Evolutionary conservation across 148 eudicot genomes (phyloP).

Genomic region (Cornus controversa): DNA sequence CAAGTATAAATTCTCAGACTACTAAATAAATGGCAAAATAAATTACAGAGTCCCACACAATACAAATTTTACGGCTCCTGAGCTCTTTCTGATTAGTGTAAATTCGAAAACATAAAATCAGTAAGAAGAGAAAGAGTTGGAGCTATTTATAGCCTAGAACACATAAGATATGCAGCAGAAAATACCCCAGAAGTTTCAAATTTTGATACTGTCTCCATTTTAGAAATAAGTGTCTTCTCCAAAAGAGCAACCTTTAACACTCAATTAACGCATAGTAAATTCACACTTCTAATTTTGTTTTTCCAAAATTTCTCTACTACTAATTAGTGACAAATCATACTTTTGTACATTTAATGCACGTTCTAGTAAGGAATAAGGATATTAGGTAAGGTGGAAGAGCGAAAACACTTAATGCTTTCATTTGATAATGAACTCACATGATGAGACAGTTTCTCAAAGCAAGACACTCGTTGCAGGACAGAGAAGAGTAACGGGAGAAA

Average conservation of each 20-base stretch:
- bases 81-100: background rate
- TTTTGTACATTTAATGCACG: no score
- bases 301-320: background rate
- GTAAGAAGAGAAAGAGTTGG: background rate
- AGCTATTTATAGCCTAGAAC: background rate
- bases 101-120: background rate
- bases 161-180: no score
- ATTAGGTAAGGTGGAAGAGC: no score
- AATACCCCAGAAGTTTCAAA: background rate
- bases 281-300: background rate
- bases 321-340: background rate
- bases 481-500: background rate
- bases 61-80: background rate
- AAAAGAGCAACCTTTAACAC: background rate
- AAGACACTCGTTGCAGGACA: no score
- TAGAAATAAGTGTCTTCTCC: no score
- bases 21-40: background rate
- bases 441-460: no score
- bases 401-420: no score
- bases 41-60: background rate
- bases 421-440: no score
- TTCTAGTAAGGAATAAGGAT: no score
- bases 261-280: background rate
- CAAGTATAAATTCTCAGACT: background rate
- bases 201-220: background rate